phyloP scores from a whole-genome alignment of 2,329 filamentous ascomycete species.

The Boeremia lycopersici region DNA sequence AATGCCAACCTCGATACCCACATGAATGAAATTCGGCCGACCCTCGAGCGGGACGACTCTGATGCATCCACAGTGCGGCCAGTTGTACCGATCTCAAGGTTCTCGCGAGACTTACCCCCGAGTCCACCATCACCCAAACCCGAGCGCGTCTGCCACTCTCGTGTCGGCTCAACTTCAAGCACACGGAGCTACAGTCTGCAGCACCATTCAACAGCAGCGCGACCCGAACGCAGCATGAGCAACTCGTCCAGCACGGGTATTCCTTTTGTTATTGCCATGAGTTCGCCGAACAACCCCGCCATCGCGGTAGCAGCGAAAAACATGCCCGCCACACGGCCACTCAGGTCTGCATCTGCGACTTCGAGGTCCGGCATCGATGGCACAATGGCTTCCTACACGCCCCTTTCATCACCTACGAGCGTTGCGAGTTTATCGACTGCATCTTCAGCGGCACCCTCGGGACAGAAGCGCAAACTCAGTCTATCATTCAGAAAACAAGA shows the following conservation, averaged over 20 bases:
- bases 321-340: constrained; percentile 24
- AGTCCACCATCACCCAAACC: constrained; percentile 1
- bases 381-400: constrained; percentile 39
- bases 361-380: constrained; percentile 35
- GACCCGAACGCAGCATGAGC: constrained; percentile 25
- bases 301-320: constrained; percentile 27
- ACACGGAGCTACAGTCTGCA: constrained; percentile 7
- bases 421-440: neutral
- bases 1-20: neutral
- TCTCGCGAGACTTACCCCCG: neutral
- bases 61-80: constrained; percentile 1
- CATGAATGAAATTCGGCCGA: constrained; percentile 1
- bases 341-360: constrained; percentile 19
- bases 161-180: constrained; percentile 23
- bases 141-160: constrained; percentile 7
- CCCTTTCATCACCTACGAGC: constrained; percentile 25
- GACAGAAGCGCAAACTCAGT: constrained; percentile 12
- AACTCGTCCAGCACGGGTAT: constrained; percentile 26
- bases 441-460: neutral
- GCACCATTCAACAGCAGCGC: constrained; percentile 7
- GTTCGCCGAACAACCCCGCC: constrained; percentile 39
- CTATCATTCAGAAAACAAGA: constrained; percentile 14
- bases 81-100: constrained; percentile 9
- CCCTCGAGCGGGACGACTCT: neutral
- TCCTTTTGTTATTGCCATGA: constrained; percentile 40